Percentiles rank a stretch among this genome's conserved stretches.
phyloP scores from a whole-genome alignment of 345 rosid species.

The Camelina laxa region DNA sequence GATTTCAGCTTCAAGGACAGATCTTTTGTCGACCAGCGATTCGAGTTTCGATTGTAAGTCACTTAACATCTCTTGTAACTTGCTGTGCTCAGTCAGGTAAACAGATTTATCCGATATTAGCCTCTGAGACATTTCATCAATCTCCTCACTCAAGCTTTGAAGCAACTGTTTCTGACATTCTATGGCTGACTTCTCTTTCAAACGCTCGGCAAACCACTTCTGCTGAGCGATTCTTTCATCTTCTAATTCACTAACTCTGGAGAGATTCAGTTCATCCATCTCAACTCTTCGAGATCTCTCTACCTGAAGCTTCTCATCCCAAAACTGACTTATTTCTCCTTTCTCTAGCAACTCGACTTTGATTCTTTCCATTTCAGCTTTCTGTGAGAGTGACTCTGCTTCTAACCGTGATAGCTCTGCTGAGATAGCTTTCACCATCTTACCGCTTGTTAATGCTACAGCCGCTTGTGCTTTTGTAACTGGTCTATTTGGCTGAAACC shows the following conservation, averaged over 20 bases:
- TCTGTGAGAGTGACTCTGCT: constrained; percentile 57
- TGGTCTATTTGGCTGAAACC: constrained; percentile 83
- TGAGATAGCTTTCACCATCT: constrained; percentile 64
- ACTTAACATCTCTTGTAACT: constrained; percentile 48
- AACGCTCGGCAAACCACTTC: constrained; percentile 51
- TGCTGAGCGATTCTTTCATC: constrained; percentile 55
- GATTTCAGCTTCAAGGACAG: constrained; percentile 71
- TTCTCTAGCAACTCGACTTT: constrained; percentile 63
- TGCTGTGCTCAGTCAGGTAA: constrained; percentile 52
- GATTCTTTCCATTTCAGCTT: constrained; percentile 65
- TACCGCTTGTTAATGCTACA: constrained; percentile 77
- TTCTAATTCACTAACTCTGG: constrained; percentile 59
- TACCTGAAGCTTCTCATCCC: constrained; percentile 67
- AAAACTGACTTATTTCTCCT: constrained; percentile 65
- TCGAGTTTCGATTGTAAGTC: constrained; percentile 62
- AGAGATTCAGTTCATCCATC: constrained; percentile 52
- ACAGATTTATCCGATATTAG: constrained; percentile 62
- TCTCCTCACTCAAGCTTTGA: constrained; percentile 61
- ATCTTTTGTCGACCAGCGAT: constrained; percentile 61
- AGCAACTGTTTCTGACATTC: constrained; percentile 85
- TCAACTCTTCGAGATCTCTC: constrained; percentile 58
- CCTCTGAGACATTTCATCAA: constrained; percentile 73
- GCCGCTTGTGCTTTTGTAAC: constrained; percentile 84
- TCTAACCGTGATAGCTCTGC: constrained; percentile 69
- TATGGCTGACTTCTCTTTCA: constrained; percentile 82